Percentiles rank a stretch among this genome's conserved stretches.
Conservation (phyloP, 805 yeast species). For the Sugiyamaella valdiviana region DNA sequence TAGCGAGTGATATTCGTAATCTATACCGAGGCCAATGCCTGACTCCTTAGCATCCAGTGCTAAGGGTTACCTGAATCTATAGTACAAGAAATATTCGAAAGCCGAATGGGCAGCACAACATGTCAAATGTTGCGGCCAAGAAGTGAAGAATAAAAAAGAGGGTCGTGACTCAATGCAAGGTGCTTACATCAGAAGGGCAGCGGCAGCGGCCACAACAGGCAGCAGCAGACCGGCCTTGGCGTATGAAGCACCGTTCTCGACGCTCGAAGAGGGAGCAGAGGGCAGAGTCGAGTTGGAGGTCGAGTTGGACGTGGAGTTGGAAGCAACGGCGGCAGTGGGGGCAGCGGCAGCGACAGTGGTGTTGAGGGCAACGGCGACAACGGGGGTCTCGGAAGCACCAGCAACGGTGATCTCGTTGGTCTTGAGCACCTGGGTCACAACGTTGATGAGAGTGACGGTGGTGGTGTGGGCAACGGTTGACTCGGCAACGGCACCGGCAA, state of each 20-base stretch:
- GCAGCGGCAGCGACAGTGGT: not conserved
- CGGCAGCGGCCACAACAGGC: slow-evolving; percentile 1
- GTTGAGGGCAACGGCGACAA: not conserved
- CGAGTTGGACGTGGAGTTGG: not conserved
- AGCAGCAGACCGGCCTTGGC: slow-evolving; percentile 1
- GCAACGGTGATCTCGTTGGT: slow-evolving; percentile 1
- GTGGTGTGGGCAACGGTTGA: not conserved
- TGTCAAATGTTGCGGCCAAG: not conserved
- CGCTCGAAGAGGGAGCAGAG: not conserved
- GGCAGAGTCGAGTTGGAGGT: slow-evolving; percentile 4
- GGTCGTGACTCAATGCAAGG: not conserved
- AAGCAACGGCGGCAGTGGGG: not conserved
- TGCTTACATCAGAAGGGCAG: slow-evolving; percentile 1
- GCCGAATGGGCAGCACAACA: not conserved
- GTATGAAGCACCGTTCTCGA: slow-evolving; percentile 2
- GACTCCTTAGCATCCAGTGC: no score
- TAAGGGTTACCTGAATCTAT: no score
- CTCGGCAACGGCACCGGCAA: slow-evolving; percentile 2
- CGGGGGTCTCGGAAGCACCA: not conserved
- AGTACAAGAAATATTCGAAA: no score
- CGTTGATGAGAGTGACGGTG: not conserved
- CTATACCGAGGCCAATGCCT: no score
- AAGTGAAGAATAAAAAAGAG: not conserved
- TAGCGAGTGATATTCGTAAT: no score
- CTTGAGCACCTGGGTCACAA: slow-evolving; percentile 4